Evolutionary conservation across 352 stramenopile species (phyloP).

Genomic region (Phytopythium vexans): DNA sequence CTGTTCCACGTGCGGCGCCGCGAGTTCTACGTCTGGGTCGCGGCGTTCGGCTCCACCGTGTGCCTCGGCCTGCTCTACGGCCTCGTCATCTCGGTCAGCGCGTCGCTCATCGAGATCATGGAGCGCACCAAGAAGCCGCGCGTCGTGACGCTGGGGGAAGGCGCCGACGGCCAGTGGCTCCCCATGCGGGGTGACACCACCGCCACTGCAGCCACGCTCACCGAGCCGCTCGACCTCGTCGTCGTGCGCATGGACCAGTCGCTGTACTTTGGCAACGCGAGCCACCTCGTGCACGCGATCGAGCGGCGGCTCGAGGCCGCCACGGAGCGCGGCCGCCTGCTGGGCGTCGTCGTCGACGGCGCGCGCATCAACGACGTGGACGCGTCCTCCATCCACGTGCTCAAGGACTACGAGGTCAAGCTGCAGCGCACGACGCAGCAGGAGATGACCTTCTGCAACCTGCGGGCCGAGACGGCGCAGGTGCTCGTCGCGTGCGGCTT

Average conservation of each 20-base stretch:
- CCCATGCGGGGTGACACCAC: slow-evolving; percentile 13
- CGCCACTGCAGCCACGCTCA: neutral
- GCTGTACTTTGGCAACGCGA: slow-evolving; percentile 71
- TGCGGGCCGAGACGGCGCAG: slow-evolving; percentile 14
- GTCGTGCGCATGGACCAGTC: slow-evolving; percentile 60
- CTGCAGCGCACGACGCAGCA: slow-evolving; percentile 11
- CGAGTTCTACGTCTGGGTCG: slow-evolving; percentile 68
- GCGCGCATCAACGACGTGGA: slow-evolving; percentile 46
- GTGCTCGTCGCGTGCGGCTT: slow-evolving; percentile 16
- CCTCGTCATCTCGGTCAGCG: slow-evolving; percentile 46
- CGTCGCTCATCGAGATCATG: slow-evolving; percentile 65
- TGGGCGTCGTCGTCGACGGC: slow-evolving; percentile 56
- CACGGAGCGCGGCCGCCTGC: slow-evolving; percentile 51
- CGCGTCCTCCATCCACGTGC: slow-evolving; percentile 17
- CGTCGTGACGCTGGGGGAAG: slow-evolving; percentile 40
- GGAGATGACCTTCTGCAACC: slow-evolving; percentile 21
- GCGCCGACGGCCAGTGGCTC: slow-evolving; percentile 30
- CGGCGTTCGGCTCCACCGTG: slow-evolving; percentile 45
- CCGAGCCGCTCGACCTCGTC: slow-evolving; percentile 34
- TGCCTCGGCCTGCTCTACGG: slow-evolving; percentile 43
- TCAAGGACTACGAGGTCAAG: slow-evolving; percentile 21
- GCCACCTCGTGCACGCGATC: slow-evolving; percentile 59
- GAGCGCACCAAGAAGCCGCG: slow-evolving; percentile 53
- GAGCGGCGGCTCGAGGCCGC: slow-evolving; percentile 31
- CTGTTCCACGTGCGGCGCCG: slow-evolving; percentile 58